These are phyloP conservation scores for Boletus mariae DNA, from an alignment of 1,284 basidiomycete species.

Conservation along the genomic window DNA sequence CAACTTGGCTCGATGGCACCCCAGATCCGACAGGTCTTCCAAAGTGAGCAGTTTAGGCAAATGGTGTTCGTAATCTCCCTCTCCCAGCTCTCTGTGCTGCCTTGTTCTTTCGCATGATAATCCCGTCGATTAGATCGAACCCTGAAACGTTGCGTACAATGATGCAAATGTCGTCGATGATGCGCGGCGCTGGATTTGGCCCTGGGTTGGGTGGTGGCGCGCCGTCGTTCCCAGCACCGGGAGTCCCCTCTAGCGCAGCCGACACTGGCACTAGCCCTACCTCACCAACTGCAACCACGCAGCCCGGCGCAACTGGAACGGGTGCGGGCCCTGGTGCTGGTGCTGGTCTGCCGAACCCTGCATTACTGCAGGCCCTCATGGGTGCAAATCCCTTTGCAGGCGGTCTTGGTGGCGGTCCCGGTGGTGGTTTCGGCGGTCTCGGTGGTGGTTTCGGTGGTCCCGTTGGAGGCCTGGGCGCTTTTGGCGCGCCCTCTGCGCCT, in stretches of 20 bases:
- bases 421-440: slow-evolving; percentile 20
- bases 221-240: slow-evolving; percentile 56
- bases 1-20: slow-evolving; percentile 77
- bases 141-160: slow-evolving; percentile 76
- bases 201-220: slow-evolving; percentile 12
- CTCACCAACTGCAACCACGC: slow-evolving; percentile 12
- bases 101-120: not conserved
- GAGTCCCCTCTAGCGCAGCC: slow-evolving; percentile 34
- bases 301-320: slow-evolving; percentile 16
- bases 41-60: slow-evolving; percentile 76
- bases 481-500: slow-evolving; percentile 42
- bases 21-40: slow-evolving; percentile 76
- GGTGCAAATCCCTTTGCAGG: slow-evolving; percentile 9
- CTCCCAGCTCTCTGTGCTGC: not conserved
- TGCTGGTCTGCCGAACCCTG: slow-evolving; percentile 32
- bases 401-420: slow-evolving; percentile 11
- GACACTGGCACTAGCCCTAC: slow-evolving; percentile 32
- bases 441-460: slow-evolving; percentile 20
- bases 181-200: slow-evolving; percentile 41
- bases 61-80: slow-evolving; percentile 59
- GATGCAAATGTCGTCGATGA: slow-evolving; percentile 73
- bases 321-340: slow-evolving; percentile 12
- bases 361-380: slow-evolving; percentile 46
- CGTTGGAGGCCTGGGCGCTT: slow-evolving; percentile 27
- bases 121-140: slow-evolving; percentile 50